These are phyloP conservation scores for Calonectria crousiana DNA, from an alignment of 2,329 filamentous ascomycete species.

Conservation along the genomic window DNA sequence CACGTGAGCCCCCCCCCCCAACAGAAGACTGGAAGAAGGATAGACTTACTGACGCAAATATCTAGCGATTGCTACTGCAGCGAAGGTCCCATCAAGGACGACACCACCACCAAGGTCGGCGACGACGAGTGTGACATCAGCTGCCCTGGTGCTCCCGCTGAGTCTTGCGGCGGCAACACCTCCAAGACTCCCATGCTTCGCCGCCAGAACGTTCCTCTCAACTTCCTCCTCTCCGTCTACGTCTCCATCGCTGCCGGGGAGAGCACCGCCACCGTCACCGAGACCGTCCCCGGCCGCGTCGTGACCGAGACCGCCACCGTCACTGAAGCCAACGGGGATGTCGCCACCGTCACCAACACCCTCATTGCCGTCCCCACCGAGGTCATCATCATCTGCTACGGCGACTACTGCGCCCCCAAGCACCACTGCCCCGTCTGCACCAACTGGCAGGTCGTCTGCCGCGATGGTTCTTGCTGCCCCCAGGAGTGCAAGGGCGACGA, in stretches of 20 bases:
- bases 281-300: slow-evolving; percentile 39
- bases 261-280: slow-evolving; percentile 32
- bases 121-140: slow-evolving; percentile 39
- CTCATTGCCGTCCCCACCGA: slow-evolving; percentile 38
- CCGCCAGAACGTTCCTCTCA: slow-evolving; percentile 37
- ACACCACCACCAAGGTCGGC: slow-evolving; percentile 18
- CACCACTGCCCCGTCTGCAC: slow-evolving; percentile 44
- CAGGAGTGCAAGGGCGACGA: slow-evolving; percentile 43
- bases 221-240: slow-evolving; percentile 36
- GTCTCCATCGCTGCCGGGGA: slow-evolving; percentile 30
- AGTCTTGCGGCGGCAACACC: slow-evolving; percentile 44
- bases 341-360: slow-evolving; percentile 39
- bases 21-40: accelerated
- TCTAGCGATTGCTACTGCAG: slow-evolving; percentile 49
- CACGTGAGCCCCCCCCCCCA: slow-evolving; percentile 34
- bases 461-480: slow-evolving; percentile 48
- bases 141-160: slow-evolving; percentile 43
- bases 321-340: slow-evolving; percentile 9
- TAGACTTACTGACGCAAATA: slow-evolving; percentile 7
- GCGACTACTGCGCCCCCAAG: slow-evolving; percentile 46
- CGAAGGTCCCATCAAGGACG: slow-evolving; percentile 18
- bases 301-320: slow-evolving; percentile 44
- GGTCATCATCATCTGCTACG: slow-evolving; percentile 45
- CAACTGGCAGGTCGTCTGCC: slow-evolving; percentile 48
- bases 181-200: slow-evolving; percentile 27